Base-by-base conservation (phyloP, 2,329 filamentous ascomycete species). In the Colletotrichum viniferum region DNA sequence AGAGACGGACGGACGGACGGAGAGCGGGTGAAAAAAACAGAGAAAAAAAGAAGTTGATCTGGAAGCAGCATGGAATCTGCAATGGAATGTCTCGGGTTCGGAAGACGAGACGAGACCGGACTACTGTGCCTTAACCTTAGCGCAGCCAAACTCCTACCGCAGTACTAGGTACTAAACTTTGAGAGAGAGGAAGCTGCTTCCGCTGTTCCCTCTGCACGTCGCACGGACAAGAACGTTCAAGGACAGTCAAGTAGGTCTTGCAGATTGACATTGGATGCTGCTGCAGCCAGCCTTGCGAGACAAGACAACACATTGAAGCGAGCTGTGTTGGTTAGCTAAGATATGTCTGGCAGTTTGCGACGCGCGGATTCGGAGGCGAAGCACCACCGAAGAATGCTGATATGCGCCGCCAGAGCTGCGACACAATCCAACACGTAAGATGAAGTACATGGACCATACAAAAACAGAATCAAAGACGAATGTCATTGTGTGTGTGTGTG, bases 11-110 rank as follows among this genome's bases (percentile, higher is more conserved):
- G 30, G 38, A 52, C 26, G n/a, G 36, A 60, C 34, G 14, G 34
- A 36, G 34, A 36, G 34, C 26, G 3, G 55, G 30, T 21, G n/a
- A 32, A 16, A 56, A 62, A 36, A 16, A 16, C 5, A 63, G 28
- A 21, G 12, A 24, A n/a, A 62, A 73, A 68, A 38, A 48, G 12
- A 66, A 67, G 55, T 67, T 74, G 69, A 75, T 75, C 73, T 75
- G 56, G 73, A 75, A 75, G 43, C 38, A 66, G 26, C 28, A 36
- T 67, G 43, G 69, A 75, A 75, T 30, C 12, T 36, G 21, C 52
- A 38, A 62, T 68, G 58, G 69, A 75, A 75, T 75, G 73, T 75
- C 73, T 75, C 56, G 56, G 62, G 38, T 43, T 73, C 58, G 62
- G 38, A 43, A 32, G 69, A 75, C 69, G 69, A 73, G 58, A 73